These are phyloP conservation scores for Pseudogymnoascus sp. DNA, from an alignment of 2,329 filamentous ascomycete species.

Conservation along the genomic window DNA sequence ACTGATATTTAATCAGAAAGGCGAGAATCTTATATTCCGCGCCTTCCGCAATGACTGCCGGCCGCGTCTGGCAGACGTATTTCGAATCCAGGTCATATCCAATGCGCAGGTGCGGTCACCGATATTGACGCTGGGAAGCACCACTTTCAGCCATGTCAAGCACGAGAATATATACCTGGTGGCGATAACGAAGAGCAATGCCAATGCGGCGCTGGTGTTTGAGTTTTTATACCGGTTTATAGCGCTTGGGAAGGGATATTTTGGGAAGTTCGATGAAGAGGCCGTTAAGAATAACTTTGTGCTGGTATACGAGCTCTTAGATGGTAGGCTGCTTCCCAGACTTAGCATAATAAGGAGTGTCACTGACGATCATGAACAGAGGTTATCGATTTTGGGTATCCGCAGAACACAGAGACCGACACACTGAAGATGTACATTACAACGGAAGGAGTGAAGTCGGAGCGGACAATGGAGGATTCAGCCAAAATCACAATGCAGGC, in stretches of 20 bases:
- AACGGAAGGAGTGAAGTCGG: conserved; percentile 95
- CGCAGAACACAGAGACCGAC: conserved; percentile 97
- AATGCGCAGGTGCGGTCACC: conserved; percentile 96
- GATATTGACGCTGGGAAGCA: conserved; percentile 92
- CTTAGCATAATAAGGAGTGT: neutral
- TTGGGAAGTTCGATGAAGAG: conserved; percentile 98
- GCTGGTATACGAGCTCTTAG: conserved; percentile 90
- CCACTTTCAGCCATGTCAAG: conserved; percentile 98
- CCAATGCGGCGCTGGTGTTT: conserved; percentile 95
- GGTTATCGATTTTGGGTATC: conserved; percentile 98
- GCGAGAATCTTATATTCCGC: conserved; percentile 98
- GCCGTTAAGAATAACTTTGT: conserved; percentile 99
- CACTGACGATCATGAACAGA: conserved; percentile 43
- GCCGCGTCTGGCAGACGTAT: conserved; percentile 94
- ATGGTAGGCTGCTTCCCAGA: conserved; percentile 49
- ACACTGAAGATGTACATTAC: conserved; percentile 99
- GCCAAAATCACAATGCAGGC: conserved; percentile 99
- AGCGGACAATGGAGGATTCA: conserved; percentile 77
- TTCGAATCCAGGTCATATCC: conserved; percentile 98
- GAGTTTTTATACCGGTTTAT: conserved; percentile 95
- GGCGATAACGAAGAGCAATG: conserved; percentile 96
- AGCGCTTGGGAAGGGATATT: conserved; percentile 85
- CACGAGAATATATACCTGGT: conserved; percentile 99
- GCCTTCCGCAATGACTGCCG: conserved; percentile 98
- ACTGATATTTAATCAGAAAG: conserved; percentile 98